Evolutionary conservation across 139 green algal species (phyloP).

Genomic region (Tetradesmus lagerheimii): DNA sequence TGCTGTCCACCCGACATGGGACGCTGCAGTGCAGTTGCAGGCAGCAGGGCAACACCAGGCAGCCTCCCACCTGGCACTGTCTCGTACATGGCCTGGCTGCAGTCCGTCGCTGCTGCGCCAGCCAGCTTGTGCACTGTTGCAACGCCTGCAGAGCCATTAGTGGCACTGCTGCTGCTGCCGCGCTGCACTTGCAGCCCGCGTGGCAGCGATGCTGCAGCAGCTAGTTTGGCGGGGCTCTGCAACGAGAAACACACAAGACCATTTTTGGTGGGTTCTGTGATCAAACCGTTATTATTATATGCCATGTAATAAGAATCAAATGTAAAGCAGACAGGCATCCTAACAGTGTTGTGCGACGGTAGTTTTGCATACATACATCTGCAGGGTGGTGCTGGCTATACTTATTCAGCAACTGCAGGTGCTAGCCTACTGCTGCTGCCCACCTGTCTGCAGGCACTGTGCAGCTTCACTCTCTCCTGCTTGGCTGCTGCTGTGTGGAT

Average conservation of each 20-base stretch:
- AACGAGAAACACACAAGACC: background rate
- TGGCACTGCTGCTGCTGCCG: no score
- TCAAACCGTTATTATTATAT: no score
- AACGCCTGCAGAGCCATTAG: background rate
- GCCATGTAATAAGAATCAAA: no score
- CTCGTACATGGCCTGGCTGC: constrained; percentile 53
- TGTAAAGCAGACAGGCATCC: no score
- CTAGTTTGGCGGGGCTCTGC: constrained; percentile 8
- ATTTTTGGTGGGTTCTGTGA: no score
- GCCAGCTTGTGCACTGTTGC: constrained; percentile 32
- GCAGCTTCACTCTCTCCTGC: background rate
- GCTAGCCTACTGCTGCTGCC: background rate
- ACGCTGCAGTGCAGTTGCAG: no score
- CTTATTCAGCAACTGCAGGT: no score
- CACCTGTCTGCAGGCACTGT: constrained; percentile 28
- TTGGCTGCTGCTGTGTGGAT: constrained; percentile 58
- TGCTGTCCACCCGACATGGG: no score
- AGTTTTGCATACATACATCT: no score
- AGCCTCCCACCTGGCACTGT: background rate
- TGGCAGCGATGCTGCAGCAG: background rate
- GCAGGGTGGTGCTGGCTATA: no score
- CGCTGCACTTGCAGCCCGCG: background rate
- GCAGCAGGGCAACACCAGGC: no score
- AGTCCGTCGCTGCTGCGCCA: constrained; percentile 49
- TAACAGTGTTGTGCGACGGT: no score